Percentiles rank a stretch among this genome's conserved stretches.
These are phyloP conservation scores for Candida succiphila DNA, from an alignment of 805 yeast genomes.

Conservation along the genomic window DNA sequence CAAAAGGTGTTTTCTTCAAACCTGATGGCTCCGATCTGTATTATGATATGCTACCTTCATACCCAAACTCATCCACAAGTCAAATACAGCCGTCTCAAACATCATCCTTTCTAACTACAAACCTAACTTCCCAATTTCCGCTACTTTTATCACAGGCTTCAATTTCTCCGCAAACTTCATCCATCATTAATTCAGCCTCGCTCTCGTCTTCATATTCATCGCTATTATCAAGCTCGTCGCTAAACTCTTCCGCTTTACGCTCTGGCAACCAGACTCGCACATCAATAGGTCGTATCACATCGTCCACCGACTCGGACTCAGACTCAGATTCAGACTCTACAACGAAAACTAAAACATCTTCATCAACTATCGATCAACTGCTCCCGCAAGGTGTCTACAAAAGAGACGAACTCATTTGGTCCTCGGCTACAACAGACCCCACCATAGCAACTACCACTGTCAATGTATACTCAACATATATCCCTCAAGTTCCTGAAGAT, in stretches of 20 bases:
- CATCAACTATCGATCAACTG: neutral
- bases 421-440: too few species aligned
- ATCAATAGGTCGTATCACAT: too few species aligned
- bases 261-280: neutral
- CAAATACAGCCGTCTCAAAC: too few species aligned
- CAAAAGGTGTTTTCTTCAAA: slow-evolving; percentile 3
- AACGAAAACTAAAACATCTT: neutral
- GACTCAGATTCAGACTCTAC: neutral
- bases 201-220: neutral
- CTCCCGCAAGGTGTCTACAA: slow-evolving; percentile 10
- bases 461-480: too few species aligned
- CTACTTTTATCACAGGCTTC: too few species aligned
- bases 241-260: neutral
- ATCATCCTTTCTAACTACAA: too few species aligned
- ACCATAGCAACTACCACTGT: too few species aligned
- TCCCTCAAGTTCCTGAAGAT: too few species aligned
- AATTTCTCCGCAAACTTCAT: too few species aligned
- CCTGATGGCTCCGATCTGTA: neutral
- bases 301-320: neutral
- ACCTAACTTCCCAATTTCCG: too few species aligned
- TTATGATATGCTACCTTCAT: neutral
- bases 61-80: neutral
- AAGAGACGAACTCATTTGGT: too few species aligned
- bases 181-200: neutral
- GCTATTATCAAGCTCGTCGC: neutral